Evolutionary conservation across 805 yeast species (phyloP).

Genomic region (Pichia sporocuriosa): DNA sequence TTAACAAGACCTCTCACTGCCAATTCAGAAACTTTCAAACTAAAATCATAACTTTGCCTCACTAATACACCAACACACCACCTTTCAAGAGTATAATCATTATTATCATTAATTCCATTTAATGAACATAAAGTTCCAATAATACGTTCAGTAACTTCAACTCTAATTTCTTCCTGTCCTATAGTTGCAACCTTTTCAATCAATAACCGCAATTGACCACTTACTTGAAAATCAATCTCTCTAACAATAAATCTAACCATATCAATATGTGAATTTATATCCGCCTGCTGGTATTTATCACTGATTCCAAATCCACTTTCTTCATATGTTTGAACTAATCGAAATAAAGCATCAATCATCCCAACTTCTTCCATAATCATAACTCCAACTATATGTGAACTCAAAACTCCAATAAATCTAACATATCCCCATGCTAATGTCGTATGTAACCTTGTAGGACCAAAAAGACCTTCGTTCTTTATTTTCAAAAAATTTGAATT

Average conservation of each 20-base stretch:
- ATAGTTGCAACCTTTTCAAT: conserved; percentile 25
- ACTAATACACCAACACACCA: conserved; percentile 8
- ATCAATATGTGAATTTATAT: conserved; percentile 23
- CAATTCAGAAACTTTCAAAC: not conserved
- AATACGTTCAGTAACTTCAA: conserved; percentile 1
- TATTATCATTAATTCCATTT: not conserved
- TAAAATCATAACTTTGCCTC: conserved; percentile 3
- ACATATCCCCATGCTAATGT: conserved; percentile 28
- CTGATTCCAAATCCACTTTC: conserved; percentile 36
- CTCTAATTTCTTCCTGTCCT: not conserved
- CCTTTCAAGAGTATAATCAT: conserved; percentile 1
- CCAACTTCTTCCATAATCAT: conserved; percentile 74
- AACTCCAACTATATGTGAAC: conserved; percentile 55
- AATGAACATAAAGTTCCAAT: not conserved
- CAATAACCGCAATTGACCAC: conserved; percentile 57
- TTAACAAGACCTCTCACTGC: conserved; percentile 2
- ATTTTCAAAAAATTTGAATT: not conserved
- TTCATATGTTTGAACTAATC: conserved; percentile 28
- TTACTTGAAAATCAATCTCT: conserved; percentile 51
- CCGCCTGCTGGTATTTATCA: not conserved
- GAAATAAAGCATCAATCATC: conserved; percentile 70
- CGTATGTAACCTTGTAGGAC: not conserved
- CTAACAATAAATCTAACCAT: conserved; percentile 51
- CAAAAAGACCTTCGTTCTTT: conserved; percentile 6
- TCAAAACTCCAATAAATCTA: conserved; percentile 66